Percentiles rank a stretch among this genome's conserved stretches.
Evolutionary conservation across 176 grass and related monocot genomes (phyloP).

Genomic region (bread wheat (Triticum aestivum)): DNA sequence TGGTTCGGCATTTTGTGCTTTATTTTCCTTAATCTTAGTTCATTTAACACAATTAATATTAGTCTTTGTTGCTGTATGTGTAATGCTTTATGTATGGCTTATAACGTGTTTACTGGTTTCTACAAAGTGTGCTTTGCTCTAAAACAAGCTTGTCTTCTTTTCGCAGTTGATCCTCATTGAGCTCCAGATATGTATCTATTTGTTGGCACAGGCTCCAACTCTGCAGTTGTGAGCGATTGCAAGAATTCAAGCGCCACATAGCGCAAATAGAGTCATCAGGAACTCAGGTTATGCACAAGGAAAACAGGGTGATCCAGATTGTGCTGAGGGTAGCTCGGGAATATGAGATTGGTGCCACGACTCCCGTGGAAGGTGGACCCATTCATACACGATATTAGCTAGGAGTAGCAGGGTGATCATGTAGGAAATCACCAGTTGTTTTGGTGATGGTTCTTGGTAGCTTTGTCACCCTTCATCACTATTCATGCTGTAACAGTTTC

Average conservation of each 20-base stretch:
- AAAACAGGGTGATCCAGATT: neutral
- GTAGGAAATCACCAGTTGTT: constrained; percentile 9
- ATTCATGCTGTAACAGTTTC: neutral
- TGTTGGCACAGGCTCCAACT: neutral
- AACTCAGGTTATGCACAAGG: neutral
- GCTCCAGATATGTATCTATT: neutral
- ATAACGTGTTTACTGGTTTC: neutral
- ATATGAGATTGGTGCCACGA: neutral
- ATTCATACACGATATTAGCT: neutral
- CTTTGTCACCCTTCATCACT: neutral
- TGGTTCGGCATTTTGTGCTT: neutral
- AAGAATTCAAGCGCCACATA: neutral
- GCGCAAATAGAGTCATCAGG: neutral
- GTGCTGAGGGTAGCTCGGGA: neutral
- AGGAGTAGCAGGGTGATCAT: neutral
- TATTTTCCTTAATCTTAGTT: neutral
- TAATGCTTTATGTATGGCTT: neutral
- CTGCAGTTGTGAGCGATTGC: neutral
- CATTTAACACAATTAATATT: neutral
- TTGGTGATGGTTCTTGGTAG: neutral
- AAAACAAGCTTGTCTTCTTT: neutral
- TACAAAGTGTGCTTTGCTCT: neutral
- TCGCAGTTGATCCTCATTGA: neutral
- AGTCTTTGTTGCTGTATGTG: neutral
- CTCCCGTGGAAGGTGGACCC: neutral